These are phyloP conservation scores for Coemansia biformis DNA, from an alignment of 192 early-diverging fungal genomes.

Conservation along the genomic window DNA sequence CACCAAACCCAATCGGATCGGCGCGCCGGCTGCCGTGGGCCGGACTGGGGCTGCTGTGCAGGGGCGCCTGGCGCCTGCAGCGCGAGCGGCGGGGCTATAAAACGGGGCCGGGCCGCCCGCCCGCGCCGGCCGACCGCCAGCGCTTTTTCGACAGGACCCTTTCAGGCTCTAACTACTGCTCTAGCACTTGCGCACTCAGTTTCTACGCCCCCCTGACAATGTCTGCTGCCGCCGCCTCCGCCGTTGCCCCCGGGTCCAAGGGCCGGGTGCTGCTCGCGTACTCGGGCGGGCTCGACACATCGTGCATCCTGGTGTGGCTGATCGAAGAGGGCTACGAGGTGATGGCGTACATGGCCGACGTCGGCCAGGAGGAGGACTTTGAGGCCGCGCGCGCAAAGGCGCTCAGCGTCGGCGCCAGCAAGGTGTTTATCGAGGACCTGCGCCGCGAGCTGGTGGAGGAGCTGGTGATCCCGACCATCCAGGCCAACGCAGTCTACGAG, in stretches of 20 bases:
- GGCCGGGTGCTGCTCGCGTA: slow-evolving; percentile 91
- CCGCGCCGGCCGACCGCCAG: no score
- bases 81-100: no score
- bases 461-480: slow-evolving; percentile 86
- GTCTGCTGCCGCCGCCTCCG: slow-evolving; percentile 28
- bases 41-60: no score
- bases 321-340: slow-evolving; percentile 98
- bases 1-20: no score
- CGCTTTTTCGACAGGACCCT: no score
- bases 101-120: no score
- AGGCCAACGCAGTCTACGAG: slow-evolving; percentile 95
- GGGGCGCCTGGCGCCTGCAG: no score
- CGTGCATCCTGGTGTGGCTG: slow-evolving; percentile 98
- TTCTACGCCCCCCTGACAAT: no score
- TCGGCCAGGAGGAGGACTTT: slow-evolving; percentile 99
- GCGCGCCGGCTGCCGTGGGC: no score
- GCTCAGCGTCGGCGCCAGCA: slow-evolving; percentile 83
- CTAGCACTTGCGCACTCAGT: no score
- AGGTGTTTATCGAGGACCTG: slow-evolving; percentile 96
- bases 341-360: slow-evolving; percentile 93
- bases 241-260: slow-evolving; percentile 59
- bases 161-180: no score
- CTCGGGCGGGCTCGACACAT: slow-evolving; percentile 98
- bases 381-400: slow-evolving; percentile 91
- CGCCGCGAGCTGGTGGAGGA: slow-evolving; percentile 91